phyloP scores from a whole-genome alignment of 768 basidiomycete species.

The Coprinellus micaceus region DNA sequence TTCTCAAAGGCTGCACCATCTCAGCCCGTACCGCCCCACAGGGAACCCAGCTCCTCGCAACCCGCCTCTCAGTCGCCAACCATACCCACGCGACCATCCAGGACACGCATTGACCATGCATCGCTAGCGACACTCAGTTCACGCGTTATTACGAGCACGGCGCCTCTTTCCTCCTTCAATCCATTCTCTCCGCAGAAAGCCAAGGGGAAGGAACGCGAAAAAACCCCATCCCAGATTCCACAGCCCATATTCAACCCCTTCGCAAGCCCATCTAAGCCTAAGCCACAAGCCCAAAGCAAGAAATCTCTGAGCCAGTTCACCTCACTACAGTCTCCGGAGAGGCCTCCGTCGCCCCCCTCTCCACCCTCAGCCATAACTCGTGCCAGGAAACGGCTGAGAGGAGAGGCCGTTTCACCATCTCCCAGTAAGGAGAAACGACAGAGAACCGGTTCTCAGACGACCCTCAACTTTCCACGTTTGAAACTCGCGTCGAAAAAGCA shows the following conservation, averaged over 20 bases:
- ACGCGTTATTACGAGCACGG: conserved; percentile 49
- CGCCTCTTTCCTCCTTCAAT: conserved; percentile 58
- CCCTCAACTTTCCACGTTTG: conserved; percentile 34
- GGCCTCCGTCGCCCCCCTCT: conserved; percentile 19
- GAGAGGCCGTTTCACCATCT: conserved; percentile 80
- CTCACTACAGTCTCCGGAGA: conserved; percentile 23
- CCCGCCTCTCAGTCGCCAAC: conserved; percentile 1
- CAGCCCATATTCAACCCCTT: conserved; percentile 40
- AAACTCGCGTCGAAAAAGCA: conserved; percentile 20
- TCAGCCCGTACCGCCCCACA: conserved; percentile 7
- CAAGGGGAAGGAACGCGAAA: conserved; percentile 41
- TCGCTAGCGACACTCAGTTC: background rate
- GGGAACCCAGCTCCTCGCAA: background rate
- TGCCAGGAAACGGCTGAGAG: conserved; percentile 77
- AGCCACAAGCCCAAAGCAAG: conserved; percentile 20
- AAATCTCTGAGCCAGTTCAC: conserved; percentile 37
- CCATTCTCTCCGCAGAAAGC: conserved; percentile 70
- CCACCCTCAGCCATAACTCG: conserved; percentile 51
- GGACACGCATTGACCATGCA: background rate
- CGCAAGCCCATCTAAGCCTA: conserved; percentile 36
- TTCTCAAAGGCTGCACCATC: conserved; percentile 47
- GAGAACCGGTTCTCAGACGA: conserved; percentile 35
- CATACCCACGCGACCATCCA: background rate
- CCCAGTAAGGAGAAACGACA: conserved; percentile 74
- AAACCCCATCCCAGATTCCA: conserved; percentile 4